A percentile compares a stretch with the other conserved stretches of the same genome.
Conservation (phyloP, 768 basidiomycete genomes). For the Psilocybe sp. region DNA sequence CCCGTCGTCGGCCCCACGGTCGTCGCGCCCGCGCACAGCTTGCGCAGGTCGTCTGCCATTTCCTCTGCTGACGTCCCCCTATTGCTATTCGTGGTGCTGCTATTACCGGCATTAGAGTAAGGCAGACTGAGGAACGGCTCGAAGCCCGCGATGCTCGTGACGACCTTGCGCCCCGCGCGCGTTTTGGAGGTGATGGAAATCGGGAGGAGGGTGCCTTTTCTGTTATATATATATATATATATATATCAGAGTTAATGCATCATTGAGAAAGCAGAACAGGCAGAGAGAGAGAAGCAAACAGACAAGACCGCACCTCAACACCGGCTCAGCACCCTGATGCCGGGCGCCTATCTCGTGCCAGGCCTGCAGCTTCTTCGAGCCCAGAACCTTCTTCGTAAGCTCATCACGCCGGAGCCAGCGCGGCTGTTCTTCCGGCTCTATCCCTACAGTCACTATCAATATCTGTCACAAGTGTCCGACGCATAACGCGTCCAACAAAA, state of each 20-base stretch:
- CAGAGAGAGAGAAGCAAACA: background rate
- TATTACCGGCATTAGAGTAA: no score
- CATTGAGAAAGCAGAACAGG: background rate
- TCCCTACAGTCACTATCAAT: conserved; percentile 19
- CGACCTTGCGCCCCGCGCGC: conserved; percentile 76
- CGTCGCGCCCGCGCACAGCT: conserved; percentile 75
- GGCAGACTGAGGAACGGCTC: conserved; percentile 60
- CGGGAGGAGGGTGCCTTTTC: conserved; percentile 75
- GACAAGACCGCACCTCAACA: conserved; percentile 55
- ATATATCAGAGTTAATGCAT: no score
- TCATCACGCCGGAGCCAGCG: conserved; percentile 73
- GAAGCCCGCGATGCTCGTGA: conserved; percentile 74
- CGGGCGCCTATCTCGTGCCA: conserved; percentile 62
- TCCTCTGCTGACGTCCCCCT: conserved; percentile 53
- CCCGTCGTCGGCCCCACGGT: conserved; percentile 42
- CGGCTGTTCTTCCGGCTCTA: conserved; percentile 3
- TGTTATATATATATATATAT: no score
- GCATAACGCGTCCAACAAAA: no score
- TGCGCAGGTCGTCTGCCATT: conserved; percentile 77
- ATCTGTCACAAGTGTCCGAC: no score
- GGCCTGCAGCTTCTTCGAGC: conserved; percentile 58
- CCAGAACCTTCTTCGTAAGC: conserved; percentile 45
- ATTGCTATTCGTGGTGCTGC: no score
- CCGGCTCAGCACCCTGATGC: conserved; percentile 47
- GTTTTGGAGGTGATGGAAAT: conserved; percentile 68